Percentiles rank a stretch among this genome's conserved stretches.
phyloP scores from a whole-genome alignment of 441 rosid genomes.

The Rhodomyrtus psidioides region DNA sequence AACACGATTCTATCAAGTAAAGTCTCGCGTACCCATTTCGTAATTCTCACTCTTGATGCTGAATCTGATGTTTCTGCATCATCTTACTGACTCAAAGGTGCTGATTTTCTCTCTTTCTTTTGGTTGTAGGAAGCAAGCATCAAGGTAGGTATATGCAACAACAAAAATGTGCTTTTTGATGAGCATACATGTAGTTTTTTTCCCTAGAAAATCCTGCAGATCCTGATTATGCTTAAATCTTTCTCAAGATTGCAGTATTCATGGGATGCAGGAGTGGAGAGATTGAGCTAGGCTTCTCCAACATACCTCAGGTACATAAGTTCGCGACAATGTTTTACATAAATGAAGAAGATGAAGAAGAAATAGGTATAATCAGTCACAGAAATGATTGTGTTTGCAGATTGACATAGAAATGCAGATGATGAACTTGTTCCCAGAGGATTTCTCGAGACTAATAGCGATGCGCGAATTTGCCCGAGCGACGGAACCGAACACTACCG shows the following conservation, averaged over 20 bases:
- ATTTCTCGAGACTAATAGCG: conserved; percentile 31
- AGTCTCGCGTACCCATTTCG: neutral
- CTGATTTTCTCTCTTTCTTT: neutral
- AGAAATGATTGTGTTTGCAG: conserved; percentile 18
- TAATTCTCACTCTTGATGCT: neutral
- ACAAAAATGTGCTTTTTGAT: neutral
- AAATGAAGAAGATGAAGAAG: neutral
- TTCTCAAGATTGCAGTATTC: conserved; percentile 55
- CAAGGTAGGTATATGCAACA: conserved; percentile 34
- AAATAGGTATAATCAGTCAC: neutral
- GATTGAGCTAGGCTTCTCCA: conserved; percentile 71
- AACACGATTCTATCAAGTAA: conserved; percentile 61
- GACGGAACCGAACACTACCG: conserved; percentile 10
- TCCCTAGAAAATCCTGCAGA: neutral
- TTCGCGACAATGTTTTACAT: neutral
- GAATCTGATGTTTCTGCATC: neutral
- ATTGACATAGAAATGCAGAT: conserved; percentile 43
- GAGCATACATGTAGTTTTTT: neutral
- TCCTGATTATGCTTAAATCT: neutral
- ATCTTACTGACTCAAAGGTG: neutral
- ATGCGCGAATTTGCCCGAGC: conserved; percentile 17
- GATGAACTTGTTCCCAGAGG: conserved; percentile 40
- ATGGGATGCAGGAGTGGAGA: conserved; percentile 82
- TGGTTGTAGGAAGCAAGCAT: conserved; percentile 68
- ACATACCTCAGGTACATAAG: conserved; percentile 26